These are phyloP conservation scores for Parathielavia hyrcaniae DNA, from an alignment of 495 filamentous ascomycete genomes.

Conservation along the genomic window DNA sequence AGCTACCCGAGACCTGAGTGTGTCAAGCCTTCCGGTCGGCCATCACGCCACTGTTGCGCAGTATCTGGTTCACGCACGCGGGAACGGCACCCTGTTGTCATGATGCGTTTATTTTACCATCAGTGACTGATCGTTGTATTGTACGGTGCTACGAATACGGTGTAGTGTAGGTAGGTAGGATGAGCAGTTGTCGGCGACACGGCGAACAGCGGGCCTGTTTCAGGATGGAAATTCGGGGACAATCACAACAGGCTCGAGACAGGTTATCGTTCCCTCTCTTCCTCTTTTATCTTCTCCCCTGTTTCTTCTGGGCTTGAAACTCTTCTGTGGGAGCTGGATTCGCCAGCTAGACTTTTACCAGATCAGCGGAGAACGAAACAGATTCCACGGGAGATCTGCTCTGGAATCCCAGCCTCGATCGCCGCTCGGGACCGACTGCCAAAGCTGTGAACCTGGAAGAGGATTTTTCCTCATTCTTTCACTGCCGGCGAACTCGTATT, in stretches of 20 bases:
- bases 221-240: background rate
- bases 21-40: too few species aligned
- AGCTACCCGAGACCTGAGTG: too few species aligned
- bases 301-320: background rate
- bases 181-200: background rate
- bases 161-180: background rate
- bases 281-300: background rate
- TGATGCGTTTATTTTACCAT: background rate
- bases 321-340: background rate
- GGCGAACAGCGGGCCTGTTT: background rate
- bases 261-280: background rate
- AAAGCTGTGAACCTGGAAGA: background rate
- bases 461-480: background rate
- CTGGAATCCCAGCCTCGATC: constrained; percentile 4
- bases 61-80: too few species aligned
- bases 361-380: background rate
- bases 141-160: too few species aligned
- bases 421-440: background rate
- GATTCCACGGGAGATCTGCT: constrained; percentile 10
- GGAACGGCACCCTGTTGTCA: too few species aligned
- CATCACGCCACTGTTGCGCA: too few species aligned
- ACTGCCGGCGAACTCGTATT: background rate
- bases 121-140: background rate
- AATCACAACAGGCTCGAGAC: too few species aligned
- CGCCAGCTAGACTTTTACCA: background rate